phyloP scores from a whole-genome alignment of 106 monocot species.

The Alisma plantagoaquatica region DNA sequence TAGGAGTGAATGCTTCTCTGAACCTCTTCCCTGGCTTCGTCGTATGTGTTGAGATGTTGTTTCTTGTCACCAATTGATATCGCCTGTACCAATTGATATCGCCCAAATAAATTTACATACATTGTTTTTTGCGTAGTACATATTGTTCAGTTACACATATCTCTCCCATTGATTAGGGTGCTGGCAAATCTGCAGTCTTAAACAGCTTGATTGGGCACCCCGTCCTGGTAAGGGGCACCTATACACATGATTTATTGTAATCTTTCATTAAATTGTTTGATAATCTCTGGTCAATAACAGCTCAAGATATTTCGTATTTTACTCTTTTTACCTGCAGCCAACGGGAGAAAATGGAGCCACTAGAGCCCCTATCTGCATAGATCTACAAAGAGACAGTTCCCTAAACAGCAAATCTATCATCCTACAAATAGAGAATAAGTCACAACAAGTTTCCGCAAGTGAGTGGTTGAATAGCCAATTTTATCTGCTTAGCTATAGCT shows the following conservation, averaged over 20 bases:
- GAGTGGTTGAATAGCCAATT: constrained; percentile 23
- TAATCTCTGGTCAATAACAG: background rate
- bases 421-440: constrained; percentile 82
- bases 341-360: constrained; percentile 98
- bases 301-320: background rate
- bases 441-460: constrained; percentile 99
- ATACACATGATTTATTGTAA: too few species aligned
- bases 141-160: too few species aligned
- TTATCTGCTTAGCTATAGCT: background rate
- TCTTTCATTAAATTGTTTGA: background rate
- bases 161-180: too few species aligned
- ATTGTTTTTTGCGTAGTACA: too few species aligned
- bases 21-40: too few species aligned
- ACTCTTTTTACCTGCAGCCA: constrained; percentile 65
- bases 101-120: too few species aligned
- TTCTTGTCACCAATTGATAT: too few species aligned
- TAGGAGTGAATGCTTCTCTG: too few species aligned
- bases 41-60: too few species aligned
- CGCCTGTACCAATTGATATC: too few species aligned
- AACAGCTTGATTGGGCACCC: constrained; percentile 97
- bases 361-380: constrained; percentile 77
- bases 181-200: constrained; percentile 89
- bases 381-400: constrained; percentile 54
- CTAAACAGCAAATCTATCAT: constrained; percentile 75
- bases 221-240: constrained; percentile 91